Evolutionary conservation across 768 basidiomycete species (phyloP).

Genomic region (Neoboletus magnificus): DNA sequence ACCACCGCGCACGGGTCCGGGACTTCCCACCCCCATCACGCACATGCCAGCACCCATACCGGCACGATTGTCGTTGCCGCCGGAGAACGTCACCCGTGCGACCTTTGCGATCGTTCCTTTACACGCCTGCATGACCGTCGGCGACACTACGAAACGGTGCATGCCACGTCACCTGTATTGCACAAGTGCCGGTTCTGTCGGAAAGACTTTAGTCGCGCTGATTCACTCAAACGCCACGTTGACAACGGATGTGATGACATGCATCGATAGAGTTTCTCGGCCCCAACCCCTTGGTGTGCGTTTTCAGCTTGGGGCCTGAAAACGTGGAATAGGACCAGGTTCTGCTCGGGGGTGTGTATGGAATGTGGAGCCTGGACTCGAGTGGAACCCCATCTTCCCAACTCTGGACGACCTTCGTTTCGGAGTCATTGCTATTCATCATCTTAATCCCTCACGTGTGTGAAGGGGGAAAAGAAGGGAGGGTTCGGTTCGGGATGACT

Average conservation of each 20-base stretch:
- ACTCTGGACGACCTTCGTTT: conserved; percentile 13
- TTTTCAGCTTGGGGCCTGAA: conserved; percentile 11
- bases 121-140: conserved; percentile 80
- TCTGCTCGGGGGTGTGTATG: conserved; percentile 9
- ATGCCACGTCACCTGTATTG: conserved; percentile 57
- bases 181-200: conserved; percentile 72
- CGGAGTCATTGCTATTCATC: conserved; percentile 17
- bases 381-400: conserved; percentile 6
- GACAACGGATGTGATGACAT: conserved; percentile 79
- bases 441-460: conserved; percentile 10
- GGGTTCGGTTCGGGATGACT: not conserved
- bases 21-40: conserved; percentile 3
- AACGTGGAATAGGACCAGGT: conserved; percentile 13
- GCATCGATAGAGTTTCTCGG: conserved; percentile 34
- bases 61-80: conserved; percentile 17
- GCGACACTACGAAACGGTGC: conserved; percentile 77
- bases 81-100: conserved; percentile 67
- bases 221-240: conserved; percentile 78
- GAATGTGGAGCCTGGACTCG: conserved; percentile 13
- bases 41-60: conserved; percentile 9
- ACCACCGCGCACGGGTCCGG: conserved; percentile 6
- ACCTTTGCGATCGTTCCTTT: conserved; percentile 75
- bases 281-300: not conserved
- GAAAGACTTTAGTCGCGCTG: conserved; percentile 75
- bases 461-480: not conserved